Evolutionary conservation across 1,139 yeast species (phyloP), one percentile per base, ranked within the genome.

Genomic region (Kluyveromyces sp.): DNA sequence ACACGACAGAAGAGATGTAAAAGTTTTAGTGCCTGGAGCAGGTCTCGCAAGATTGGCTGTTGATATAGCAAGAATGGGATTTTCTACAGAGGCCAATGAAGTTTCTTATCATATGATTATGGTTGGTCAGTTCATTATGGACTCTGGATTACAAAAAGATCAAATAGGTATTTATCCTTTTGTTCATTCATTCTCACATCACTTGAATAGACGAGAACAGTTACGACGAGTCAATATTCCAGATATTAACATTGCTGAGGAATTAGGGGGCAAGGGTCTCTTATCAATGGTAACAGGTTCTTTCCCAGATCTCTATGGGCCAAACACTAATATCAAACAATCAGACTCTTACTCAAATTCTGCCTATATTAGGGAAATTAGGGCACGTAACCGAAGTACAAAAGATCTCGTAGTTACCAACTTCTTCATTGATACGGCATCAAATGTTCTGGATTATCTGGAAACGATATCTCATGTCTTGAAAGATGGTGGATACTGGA

Each of bases 251-350:
- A 75, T 81, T 0, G 53, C 64, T 2, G 66, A 66, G 15, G 64
- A 68, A 40, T 70, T 77, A 0, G 73, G 74, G 0, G 74, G 73
- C 37, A 73, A 67, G 6, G 79, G 78, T 5, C 66, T 79, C 38
- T 78, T 88, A 83, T 77, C 88, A 0, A 84, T 88, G 77, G 74
- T 82, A 0, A 81, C 90, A 0, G 96, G 96, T 0, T 82, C 89
- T 0, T 88, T 89, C 64, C 73, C 76, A 4, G 95, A 86, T 52
- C 68, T 85, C 27, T 88, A 85, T 59, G 92, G 90, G 0, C 78
- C 83, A 0, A 60, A 62, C 7, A 56, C 62, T 4, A 64, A 69
- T 49, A 48, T 68, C 25, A 57, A 63, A 3, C 55, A 58, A n/a
- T 67, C 75, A 0, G 71, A 69, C 0, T 62, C 68, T 1, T 75